A percentile compares a stretch with the other conserved stretches of the same genome.
Conservation (phyloP, 2,329 filamentous ascomycete genomes). For the Lachnellula suecica region DNA sequence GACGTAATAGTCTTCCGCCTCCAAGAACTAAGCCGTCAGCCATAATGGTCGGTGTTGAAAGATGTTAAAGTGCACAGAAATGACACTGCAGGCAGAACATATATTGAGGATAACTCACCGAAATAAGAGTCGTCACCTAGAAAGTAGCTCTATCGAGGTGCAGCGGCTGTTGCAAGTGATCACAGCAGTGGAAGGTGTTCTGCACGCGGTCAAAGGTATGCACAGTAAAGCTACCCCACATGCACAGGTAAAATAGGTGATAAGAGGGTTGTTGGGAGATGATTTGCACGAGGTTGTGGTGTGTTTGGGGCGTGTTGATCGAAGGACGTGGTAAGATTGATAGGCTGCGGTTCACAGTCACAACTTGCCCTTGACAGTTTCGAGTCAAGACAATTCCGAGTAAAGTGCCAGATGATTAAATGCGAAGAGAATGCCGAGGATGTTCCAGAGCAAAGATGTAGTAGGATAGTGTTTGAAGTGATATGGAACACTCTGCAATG, state of each 20-base stretch:
- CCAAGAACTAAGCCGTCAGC: conserved; percentile 44
- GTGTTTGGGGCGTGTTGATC: not conserved
- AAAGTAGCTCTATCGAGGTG: not conserved
- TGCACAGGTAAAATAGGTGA: not conserved
- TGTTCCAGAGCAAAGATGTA: not conserved
- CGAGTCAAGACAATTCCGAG: not conserved
- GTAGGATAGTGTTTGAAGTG: not conserved
- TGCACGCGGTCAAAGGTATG: not conserved
- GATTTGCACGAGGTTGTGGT: not conserved
- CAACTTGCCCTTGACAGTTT: not conserved
- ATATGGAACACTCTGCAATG: too few relatives aligned
- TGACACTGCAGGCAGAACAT: not conserved
- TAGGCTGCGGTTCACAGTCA: not conserved
- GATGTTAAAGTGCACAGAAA: not conserved
- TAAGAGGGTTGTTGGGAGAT: not conserved
- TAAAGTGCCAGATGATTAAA: not conserved
- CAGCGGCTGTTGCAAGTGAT: conserved; percentile 5
- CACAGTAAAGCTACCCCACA: not conserved
- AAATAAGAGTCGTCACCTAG: not conserved
- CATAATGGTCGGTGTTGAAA: conserved; percentile 27
- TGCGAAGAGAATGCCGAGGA: not conserved
- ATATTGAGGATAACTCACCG: not conserved
- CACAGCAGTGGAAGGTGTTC: not conserved
- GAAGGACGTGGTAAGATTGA: not conserved
- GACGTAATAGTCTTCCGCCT: conserved; percentile 40